Conservation (phyloP, 371 early-diverging fungal genomes). For the Neoconidiobolus thromboides region DNA sequence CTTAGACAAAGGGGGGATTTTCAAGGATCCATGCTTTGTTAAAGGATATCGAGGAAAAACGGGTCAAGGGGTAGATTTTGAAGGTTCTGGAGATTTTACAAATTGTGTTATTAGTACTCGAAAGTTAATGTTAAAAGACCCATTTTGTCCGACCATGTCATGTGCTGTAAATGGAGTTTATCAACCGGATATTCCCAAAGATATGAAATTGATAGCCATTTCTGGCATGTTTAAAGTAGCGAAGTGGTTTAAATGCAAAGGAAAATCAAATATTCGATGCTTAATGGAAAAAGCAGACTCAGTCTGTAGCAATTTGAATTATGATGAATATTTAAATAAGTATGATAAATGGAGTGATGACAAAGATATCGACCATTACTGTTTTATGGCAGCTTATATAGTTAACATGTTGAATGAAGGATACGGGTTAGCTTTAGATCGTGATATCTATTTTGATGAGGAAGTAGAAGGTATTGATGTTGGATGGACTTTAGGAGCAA, state of each 20-base stretch:
- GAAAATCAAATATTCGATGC: neutral
- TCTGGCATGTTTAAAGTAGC: constrained; percentile 2
- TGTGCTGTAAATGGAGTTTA: constrained; percentile 7
- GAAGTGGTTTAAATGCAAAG: constrained; percentile 2
- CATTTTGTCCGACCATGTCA: constrained; percentile 2
- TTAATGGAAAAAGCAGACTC: neutral
- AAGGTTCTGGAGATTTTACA: constrained; percentile 1
- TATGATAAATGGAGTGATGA: neutral
- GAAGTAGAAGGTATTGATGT: neutral
- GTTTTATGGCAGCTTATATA: constrained; percentile 1
- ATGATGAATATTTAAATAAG: neutral
- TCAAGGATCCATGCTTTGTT: neutral
- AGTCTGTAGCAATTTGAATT: neutral
- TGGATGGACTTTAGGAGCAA: constrained; percentile 4
- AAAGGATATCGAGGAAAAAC: neutral
- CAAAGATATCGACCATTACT: neutral
- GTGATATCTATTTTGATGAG: neutral
- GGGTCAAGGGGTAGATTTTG: neutral
- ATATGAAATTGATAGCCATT: constrained; percentile 2
- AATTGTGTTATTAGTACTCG: neutral
- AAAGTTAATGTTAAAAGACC: neutral
- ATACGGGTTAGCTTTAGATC: neutral
- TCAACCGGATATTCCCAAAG: constrained; percentile 5
- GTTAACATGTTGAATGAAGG: neutral
- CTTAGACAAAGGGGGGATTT: no score